Base-by-base conservation (phyloP, 345 rosid genomes). In the Barbarea vulgaris region DNA sequence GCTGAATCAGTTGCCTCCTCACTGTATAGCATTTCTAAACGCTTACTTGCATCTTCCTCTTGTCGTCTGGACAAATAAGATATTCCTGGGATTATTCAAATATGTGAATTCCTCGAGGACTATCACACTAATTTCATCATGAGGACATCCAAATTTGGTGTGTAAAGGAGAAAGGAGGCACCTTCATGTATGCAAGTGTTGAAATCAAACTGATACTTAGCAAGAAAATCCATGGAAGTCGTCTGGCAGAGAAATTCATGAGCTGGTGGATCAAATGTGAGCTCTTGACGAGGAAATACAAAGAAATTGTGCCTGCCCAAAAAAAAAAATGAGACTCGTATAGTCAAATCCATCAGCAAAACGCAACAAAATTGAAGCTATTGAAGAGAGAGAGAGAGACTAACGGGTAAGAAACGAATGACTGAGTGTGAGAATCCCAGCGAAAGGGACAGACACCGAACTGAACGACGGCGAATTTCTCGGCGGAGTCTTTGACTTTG, bases 391-490 rank as follows among this genome's bases (percentile, higher is more conserved):
- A 39, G 67, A 24, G 31, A 61, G 57, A 47, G n/a, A 77, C 93
- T 77, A 19, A 93, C 96, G 98, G 99, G 56, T 89, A 77, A 34
- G 98, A 87, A 22, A 88, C 36, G 82, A 92, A 92, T 70, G 91
- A 82, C 9, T 80, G 82, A 55, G 87, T 79, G 56, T 21, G 84
- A 1, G 87, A 59, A 78, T 95, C 97, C 99, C 99, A 95, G 4
- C 89, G 90, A 57, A 92, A 92, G 36, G 99, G 98, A 59, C 96
- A 95, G 12, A 95, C 93, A 6, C 99, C 99, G 83, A 95, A 87
- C 77, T 95, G 99, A 57, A 95, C 82, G 64, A 92, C 93, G 66
- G 96, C 98, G 81, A 95, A 92, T 73, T 89, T 92, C 87, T 92
- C 96, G 41, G 90, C 99, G 67, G 99, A 95, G 70, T 95, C 98